These are phyloP conservation scores for Kodamaea sp. DNA, from an alignment of 1,139 yeast species.

Conservation along the genomic window DNA sequence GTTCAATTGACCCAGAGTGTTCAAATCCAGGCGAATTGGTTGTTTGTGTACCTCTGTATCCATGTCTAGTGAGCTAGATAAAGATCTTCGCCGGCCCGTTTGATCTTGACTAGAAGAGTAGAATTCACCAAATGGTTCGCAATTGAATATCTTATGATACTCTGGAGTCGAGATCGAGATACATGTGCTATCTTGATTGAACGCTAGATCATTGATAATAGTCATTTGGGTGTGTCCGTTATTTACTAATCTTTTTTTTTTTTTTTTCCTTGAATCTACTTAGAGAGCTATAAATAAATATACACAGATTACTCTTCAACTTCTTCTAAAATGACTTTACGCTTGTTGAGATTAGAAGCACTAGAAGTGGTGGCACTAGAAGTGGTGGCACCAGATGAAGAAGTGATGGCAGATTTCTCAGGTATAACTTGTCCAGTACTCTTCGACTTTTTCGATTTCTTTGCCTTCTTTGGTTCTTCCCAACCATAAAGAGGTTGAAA, in stretches of 20 bases:
- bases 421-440: too few relatives aligned
- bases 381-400: conserved; percentile 3
- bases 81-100: conserved; percentile 2
- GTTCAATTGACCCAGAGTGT: not conserved
- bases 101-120: conserved; percentile 21
- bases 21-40: conserved; percentile 3
- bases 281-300: not conserved
- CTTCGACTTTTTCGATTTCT: conserved; percentile 24
- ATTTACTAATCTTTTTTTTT: not conserved
- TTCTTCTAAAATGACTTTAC: conserved; percentile 38
- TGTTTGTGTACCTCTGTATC: conserved; percentile 1
- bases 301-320: conserved; percentile 36
- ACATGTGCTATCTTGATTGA: conserved; percentile 45
- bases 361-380: conserved; percentile 8
- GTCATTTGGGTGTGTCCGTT: not conserved
- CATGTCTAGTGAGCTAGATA: conserved; percentile 4
- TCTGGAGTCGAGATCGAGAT: conserved; percentile 35
- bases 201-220: conserved; percentile 36
- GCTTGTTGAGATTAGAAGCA: conserved; percentile 15
- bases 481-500: conserved; percentile 86
- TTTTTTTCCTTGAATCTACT: not conserved
- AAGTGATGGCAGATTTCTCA: too few relatives aligned
- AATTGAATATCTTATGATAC: conserved; percentile 39
- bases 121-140: conserved; percentile 49
- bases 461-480: conserved; percentile 53